Evolutionary conservation across 2,329 filamentous ascomycete genomes (phyloP).

Genomic region (Stemphylium beticola): DNA sequence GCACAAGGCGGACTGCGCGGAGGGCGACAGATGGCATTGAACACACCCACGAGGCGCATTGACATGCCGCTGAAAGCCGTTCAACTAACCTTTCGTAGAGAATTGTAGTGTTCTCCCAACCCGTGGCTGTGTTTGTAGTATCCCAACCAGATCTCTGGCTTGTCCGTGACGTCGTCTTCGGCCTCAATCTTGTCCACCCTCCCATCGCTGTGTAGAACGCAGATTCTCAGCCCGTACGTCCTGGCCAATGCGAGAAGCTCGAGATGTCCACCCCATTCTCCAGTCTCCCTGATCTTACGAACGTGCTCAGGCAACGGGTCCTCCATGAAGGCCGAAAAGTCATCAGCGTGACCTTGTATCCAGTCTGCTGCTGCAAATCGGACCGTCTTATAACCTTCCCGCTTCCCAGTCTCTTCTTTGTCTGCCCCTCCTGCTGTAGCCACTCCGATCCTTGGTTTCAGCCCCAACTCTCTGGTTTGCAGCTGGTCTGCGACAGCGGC

Average conservation of each 20-base stretch:
- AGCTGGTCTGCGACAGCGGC: slow-evolving; percentile 89
- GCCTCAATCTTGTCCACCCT: slow-evolving; percentile 76
- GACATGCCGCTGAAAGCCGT: not conserved
- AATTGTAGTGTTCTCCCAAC: slow-evolving; percentile 97
- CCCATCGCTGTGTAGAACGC: slow-evolving; percentile 82
- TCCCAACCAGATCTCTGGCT: slow-evolving; percentile 80
- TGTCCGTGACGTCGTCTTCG: slow-evolving; percentile 47
- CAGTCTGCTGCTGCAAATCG: slow-evolving; percentile 76
- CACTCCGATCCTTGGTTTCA: slow-evolving; percentile 45
- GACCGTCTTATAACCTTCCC: slow-evolving; percentile 67
- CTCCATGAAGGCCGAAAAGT: slow-evolving; percentile 87
- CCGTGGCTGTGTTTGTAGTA: slow-evolving; percentile 96
- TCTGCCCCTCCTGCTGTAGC: slow-evolving; percentile 26
- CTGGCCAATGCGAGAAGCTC: slow-evolving; percentile 85
- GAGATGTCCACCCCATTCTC: slow-evolving; percentile 94
- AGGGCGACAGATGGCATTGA: slow-evolving; percentile 7
- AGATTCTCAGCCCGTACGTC: slow-evolving; percentile 79
- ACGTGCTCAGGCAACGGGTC: slow-evolving; percentile 77
- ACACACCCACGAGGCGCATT: not conserved
- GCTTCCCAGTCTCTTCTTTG: not conserved
- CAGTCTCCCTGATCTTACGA: slow-evolving; percentile 79
- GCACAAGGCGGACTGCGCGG: slow-evolving; percentile 31
- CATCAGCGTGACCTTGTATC: slow-evolving; percentile 74
- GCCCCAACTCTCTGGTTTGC: slow-evolving; percentile 48
- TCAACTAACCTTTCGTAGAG: slow-evolving; percentile 60